phyloP scores from a whole-genome alignment of 1,284 basidiomycete genomes.

The Phellinidium pouzarii region DNA sequence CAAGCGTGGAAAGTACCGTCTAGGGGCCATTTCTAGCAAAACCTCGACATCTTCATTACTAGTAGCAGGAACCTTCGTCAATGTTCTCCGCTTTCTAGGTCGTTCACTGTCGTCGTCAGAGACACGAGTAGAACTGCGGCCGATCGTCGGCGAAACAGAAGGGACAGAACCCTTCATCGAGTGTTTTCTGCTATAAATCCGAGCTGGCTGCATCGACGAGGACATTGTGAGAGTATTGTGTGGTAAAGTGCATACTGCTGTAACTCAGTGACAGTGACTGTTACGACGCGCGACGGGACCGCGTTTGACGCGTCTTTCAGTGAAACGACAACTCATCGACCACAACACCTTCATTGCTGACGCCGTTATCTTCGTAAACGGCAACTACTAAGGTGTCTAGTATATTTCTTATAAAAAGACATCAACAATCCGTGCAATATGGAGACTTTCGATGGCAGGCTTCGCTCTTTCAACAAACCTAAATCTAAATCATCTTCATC shows the following conservation, averaged over 20 bases:
- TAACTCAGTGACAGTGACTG: background rate
- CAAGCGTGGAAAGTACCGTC: background rate
- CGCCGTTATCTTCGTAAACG: background rate
- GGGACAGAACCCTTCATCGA: background rate
- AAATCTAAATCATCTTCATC: slow-evolving; percentile 34
- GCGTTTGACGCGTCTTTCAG: background rate
- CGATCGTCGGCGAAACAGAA: background rate
- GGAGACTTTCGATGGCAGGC: slow-evolving; percentile 13
- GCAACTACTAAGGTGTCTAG: background rate
- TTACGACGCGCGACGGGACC: background rate
- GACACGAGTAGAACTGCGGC: background rate
- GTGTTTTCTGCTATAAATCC: slow-evolving; percentile 14
- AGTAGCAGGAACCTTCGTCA: background rate
- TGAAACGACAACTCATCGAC: background rate
- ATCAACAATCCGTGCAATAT: too few relatives aligned
- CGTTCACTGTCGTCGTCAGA: slow-evolving; percentile 3
- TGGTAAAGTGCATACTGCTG: too few relatives aligned
- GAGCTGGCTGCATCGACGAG: slow-evolving; percentile 4
- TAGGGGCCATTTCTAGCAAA: background rate
- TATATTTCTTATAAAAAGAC: too few relatives aligned
- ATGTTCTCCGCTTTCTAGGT: slow-evolving; percentile 8
- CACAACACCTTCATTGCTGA: background rate
- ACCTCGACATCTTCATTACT: background rate
- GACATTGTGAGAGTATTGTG: background rate
- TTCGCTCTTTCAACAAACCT: slow-evolving; percentile 49